Percentiles rank a stretch among this genome's conserved stretches.
Conservation (phyloP, 140 eudicot genomes). For the Cichorium intybus region DNA sequence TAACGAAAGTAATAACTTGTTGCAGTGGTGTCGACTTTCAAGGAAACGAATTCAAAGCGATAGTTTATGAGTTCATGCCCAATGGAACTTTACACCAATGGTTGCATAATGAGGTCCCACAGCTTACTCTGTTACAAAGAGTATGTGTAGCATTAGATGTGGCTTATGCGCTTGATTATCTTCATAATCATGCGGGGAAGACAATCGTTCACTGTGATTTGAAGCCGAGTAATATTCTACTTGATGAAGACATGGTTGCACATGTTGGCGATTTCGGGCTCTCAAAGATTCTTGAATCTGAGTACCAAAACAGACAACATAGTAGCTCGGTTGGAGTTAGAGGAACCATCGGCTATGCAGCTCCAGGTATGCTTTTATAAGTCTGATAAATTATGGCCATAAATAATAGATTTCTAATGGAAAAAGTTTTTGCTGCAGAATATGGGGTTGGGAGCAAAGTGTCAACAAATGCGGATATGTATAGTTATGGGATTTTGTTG, state of each 20-base stretch:
- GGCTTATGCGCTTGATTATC: constrained; percentile 43
- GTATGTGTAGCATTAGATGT: constrained; percentile 42
- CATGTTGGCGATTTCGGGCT: constrained; percentile 61
- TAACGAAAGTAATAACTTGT: constrained; percentile 40
- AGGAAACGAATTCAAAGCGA: constrained; percentile 53
- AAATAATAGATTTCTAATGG: not conserved
- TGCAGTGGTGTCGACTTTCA: constrained; percentile 43
- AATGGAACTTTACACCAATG: constrained; percentile 49
- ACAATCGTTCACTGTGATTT: constrained; percentile 43
- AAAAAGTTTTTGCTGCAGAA: constrained; percentile 9
- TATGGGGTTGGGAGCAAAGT: constrained; percentile 37
- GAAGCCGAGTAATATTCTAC: constrained; percentile 50
- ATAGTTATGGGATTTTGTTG: constrained; percentile 37
- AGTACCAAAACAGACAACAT: constrained; percentile 4
- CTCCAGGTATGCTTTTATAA: constrained; percentile 36
- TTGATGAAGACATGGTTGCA: constrained; percentile 49
- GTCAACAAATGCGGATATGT: constrained; percentile 35
- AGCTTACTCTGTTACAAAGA: constrained; percentile 35
- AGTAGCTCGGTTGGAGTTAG: constrained; percentile 38
- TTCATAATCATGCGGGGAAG: constrained; percentile 27
- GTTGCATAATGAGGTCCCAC: constrained; percentile 30
- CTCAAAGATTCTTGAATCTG: constrained; percentile 33
- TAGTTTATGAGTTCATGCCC: constrained; percentile 48
- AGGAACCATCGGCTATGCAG: constrained; percentile 49
- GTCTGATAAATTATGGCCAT: not conserved